phyloP scores from a whole-genome alignment of 768 basidiomycete species.

The Crepidotus variabilis region DNA sequence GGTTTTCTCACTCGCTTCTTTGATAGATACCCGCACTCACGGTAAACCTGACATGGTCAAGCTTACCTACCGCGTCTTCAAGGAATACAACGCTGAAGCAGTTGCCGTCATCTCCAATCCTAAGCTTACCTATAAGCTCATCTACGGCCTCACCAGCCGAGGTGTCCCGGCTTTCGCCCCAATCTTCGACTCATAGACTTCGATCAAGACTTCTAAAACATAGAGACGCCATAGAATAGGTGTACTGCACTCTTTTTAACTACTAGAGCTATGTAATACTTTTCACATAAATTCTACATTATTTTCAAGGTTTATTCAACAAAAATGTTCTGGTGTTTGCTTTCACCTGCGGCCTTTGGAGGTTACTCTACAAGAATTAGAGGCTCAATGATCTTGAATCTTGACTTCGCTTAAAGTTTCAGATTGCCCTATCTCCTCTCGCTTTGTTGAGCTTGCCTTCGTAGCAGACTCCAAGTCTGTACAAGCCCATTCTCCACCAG shows the following conservation, averaged over 20 bases:
- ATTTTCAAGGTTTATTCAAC: background rate
- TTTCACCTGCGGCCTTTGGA: too few relatives aligned
- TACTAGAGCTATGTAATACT: background rate
- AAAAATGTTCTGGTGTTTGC: background rate
- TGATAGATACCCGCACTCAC: conserved; percentile 37
- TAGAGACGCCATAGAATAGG: background rate
- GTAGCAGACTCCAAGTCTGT: background rate
- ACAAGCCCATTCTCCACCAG: background rate
- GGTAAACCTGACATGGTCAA: conserved; percentile 49
- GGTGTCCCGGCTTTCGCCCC: conserved; percentile 62
- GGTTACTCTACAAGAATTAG: too few relatives aligned
- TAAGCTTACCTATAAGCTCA: conserved; percentile 50
- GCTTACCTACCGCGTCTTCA: conserved; percentile 40
- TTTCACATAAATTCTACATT: background rate
- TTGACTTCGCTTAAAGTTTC: too few relatives aligned
- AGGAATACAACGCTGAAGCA: conserved; percentile 48
- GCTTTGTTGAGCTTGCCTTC: background rate
- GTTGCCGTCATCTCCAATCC: conserved; percentile 60
- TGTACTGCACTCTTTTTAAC: background rate
- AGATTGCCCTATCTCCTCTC: background rate
- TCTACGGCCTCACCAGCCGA: conserved; percentile 56
- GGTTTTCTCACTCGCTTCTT: background rate
- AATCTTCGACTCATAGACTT: conserved; percentile 51
- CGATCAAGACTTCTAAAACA: background rate
- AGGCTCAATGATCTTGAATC: too few relatives aligned